Evolutionary conservation across 192 early-diverging fungal genomes (phyloP).

Genomic region (Coemansia sp.): DNA sequence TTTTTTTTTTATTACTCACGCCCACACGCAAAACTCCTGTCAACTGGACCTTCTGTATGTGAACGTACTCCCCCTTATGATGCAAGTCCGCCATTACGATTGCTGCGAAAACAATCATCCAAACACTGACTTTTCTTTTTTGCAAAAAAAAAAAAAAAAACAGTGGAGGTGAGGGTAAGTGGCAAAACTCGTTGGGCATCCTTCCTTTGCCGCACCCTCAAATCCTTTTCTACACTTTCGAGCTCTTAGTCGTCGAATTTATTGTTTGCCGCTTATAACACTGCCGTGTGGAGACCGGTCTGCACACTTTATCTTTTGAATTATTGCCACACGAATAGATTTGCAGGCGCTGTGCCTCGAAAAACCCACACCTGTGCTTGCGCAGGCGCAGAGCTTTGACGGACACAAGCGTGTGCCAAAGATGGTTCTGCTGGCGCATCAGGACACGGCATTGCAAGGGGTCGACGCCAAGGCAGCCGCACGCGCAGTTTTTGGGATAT

Average conservation of each 20-base stretch:
- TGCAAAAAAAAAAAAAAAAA: background rate
- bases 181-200: background rate
- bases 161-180: background rate
- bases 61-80: background rate
- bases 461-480: constrained; percentile 9
- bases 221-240: background rate
- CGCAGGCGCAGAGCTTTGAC: constrained; percentile 7
- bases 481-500: constrained; percentile 13
- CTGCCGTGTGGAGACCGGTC: background rate
- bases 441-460: constrained; percentile 12
- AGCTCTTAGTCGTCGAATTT: background rate
- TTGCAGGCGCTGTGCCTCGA: background rate
- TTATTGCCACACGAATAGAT: background rate
- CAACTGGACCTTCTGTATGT: no score
- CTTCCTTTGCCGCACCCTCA: background rate
- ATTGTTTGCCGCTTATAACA: background rate
- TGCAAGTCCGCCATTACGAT: background rate
- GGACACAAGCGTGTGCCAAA: constrained; percentile 3
- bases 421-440: constrained; percentile 31
- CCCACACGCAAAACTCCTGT: no score
- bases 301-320: background rate
- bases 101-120: background rate
- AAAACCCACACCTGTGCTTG: constrained; percentile 1
- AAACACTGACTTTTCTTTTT: background rate
- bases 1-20: no score